Conservation (phyloP, 257 asterid species). For the Jacaranda mimosifolia region DNA sequence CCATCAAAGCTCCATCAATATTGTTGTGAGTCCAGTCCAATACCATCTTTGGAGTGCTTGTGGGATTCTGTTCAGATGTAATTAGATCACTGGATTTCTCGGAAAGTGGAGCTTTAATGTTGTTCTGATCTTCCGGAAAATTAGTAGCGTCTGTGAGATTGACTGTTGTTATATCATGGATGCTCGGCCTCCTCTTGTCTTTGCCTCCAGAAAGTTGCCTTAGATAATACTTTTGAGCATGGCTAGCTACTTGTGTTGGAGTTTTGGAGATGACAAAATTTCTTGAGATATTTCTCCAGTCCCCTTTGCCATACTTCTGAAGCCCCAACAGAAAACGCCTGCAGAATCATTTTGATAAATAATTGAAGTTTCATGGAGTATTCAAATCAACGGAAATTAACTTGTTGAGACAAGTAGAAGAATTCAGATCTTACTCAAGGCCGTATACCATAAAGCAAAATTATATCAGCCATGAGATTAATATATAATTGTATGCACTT, state of each 20-base stretch:
- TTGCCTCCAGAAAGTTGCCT: slow-evolving; percentile 80
- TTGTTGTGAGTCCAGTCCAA: slow-evolving; percentile 48
- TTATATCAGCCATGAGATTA: no score
- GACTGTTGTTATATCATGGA: slow-evolving; percentile 79
- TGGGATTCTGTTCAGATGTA: slow-evolving; percentile 37
- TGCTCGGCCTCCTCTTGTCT: slow-evolving; percentile 87
- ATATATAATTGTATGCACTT: no score
- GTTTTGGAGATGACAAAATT: slow-evolving; percentile 78
- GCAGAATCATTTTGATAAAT: neutral
- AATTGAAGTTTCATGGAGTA: no score
- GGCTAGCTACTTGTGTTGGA: slow-evolving; percentile 94
- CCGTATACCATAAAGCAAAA: no score
- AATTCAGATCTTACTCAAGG: no score
- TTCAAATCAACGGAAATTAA: no score
- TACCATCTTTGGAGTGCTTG: slow-evolving; percentile 36
- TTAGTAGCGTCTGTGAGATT: slow-evolving; percentile 27
- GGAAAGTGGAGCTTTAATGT: slow-evolving; percentile 6
- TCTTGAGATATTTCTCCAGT: slow-evolving; percentile 83
- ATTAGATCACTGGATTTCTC: slow-evolving; percentile 21
- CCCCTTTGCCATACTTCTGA: slow-evolving; percentile 79
- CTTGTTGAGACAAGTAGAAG: no score
- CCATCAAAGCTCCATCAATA: slow-evolving; percentile 51
- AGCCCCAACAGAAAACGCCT: slow-evolving; percentile 82
- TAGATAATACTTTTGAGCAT: slow-evolving; percentile 84
- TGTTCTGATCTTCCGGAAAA: slow-evolving; percentile 25